A percentile compares a stretch with the other conserved stretches of the same genome.
phyloP scores from a whole-genome alignment of 345 rosid genomes.

The Pistacia vera region DNA sequence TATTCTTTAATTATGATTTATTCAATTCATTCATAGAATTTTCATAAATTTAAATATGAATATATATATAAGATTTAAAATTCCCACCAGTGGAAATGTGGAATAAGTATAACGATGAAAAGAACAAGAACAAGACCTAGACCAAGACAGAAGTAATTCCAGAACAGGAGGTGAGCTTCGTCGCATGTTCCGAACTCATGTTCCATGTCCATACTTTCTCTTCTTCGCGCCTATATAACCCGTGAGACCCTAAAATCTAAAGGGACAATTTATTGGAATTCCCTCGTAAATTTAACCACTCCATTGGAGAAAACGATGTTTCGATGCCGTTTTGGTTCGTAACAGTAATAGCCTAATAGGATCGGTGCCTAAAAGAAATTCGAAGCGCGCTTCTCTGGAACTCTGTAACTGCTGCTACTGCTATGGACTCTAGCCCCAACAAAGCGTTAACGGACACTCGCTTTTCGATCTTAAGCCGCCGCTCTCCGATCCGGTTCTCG shows the following conservation, averaged over 20 bases:
- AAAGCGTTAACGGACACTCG: constrained; percentile 70
- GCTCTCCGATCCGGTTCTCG: constrained; percentile 59
- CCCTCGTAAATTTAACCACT: too few species aligned
- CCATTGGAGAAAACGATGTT: neutral
- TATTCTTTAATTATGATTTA: too few species aligned
- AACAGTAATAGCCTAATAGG: too few species aligned
- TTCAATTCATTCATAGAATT: too few species aligned
- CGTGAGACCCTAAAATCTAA: constrained; percentile 30
- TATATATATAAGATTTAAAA: neutral
- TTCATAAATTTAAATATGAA: too few species aligned
- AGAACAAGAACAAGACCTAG: neutral
- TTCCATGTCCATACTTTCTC: neutral
- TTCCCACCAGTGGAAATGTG: neutral
- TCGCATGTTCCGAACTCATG: neutral
- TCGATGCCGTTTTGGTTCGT: neutral
- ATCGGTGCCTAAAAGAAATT: neutral
- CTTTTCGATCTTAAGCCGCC: constrained; percentile 81
- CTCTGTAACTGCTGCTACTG: neutral
- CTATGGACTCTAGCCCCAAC: constrained; percentile 35
- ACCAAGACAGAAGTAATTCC: neutral
- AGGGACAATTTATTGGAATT: too few species aligned
- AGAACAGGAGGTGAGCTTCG: neutral
- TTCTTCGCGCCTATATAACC: constrained; percentile 29
- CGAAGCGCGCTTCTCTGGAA: neutral
- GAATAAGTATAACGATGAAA: neutral